These are phyloP conservation scores for Chaetothyriales sp. DNA, from an alignment of 2,329 filamentous ascomycete species.

Conservation along the genomic window DNA sequence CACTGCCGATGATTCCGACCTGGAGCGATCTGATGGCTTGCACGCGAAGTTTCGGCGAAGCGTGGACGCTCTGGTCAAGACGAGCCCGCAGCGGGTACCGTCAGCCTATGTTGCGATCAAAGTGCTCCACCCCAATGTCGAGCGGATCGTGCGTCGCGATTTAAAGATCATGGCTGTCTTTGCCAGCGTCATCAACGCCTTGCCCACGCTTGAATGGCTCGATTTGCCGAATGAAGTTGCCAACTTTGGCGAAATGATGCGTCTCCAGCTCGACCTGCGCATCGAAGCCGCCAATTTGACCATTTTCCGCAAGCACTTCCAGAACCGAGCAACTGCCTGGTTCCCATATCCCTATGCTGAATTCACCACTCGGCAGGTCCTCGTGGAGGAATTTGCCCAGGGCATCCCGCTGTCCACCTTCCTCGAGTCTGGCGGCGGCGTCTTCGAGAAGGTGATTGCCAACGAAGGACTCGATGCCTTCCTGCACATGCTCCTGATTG, in stretches of 20 bases:
- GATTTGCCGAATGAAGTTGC: slow-evolving; percentile 86
- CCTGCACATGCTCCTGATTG: slow-evolving; percentile 86
- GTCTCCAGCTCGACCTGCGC: slow-evolving; percentile 82
- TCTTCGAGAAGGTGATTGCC: slow-evolving; percentile 87
- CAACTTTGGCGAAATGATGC: slow-evolving; percentile 98
- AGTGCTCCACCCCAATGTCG: slow-evolving; percentile 82
- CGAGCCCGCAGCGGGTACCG: slow-evolving; percentile 67
- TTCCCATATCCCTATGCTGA: slow-evolving; percentile 90
- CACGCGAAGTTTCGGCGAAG: slow-evolving; percentile 61
- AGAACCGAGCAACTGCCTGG: slow-evolving; percentile 78
- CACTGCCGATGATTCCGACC: slow-evolving; percentile 44
- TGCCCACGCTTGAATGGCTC: slow-evolving; percentile 94
- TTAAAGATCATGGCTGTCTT: slow-evolving; percentile 90
- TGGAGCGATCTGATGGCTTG: slow-evolving; percentile 41
- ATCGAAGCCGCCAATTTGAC: slow-evolving; percentile 85
- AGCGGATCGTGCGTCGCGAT: slow-evolving; percentile 79
- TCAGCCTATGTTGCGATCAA: slow-evolving; percentile 92
- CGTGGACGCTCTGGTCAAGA: slow-evolving; percentile 76
- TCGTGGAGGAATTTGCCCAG: slow-evolving; percentile 91
- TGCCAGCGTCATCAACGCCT: slow-evolving; percentile 64
- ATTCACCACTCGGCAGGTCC: slow-evolving; percentile 79
- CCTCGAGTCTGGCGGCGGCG: slow-evolving; percentile 78
- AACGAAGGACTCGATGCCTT: slow-evolving; percentile 93
- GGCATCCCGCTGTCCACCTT: slow-evolving; percentile 87
- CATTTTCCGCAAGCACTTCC: slow-evolving; percentile 82